Conservation (phyloP, 2,329 filamentous ascomycete species). For the Alternaria triticimaculans region DNA sequence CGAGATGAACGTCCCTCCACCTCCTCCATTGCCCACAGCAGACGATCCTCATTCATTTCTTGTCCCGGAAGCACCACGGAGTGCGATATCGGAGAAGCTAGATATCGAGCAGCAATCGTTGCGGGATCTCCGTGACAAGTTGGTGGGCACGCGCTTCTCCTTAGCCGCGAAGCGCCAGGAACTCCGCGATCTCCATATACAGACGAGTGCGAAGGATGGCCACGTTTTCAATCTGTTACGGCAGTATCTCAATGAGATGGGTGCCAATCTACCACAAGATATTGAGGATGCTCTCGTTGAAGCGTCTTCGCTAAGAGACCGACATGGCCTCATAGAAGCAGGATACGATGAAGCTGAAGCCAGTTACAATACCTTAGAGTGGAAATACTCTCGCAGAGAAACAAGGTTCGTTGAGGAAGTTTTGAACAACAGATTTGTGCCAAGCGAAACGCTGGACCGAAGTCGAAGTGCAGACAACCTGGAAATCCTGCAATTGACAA, state of each 20-base stretch:
- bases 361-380: constrained; percentile 8
- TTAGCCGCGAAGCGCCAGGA: background rate
- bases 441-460: background rate
- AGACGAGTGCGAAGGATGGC: constrained; percentile 2
- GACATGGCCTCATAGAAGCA: background rate
- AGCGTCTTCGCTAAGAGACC: constrained; percentile 4
- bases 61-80: background rate
- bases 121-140: background rate
- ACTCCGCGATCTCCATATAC: background rate
- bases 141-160: background rate
- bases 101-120: background rate
- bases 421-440: background rate
- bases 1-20: background rate
- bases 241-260: background rate
- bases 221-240: background rate
- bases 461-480: background rate
- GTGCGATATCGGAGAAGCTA: background rate
- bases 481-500: background rate
- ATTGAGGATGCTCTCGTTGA: background rate
- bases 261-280: background rate
- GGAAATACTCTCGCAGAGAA: constrained; percentile 13
- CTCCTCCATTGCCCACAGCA: background rate
- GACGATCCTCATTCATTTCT: background rate
- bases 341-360: constrained; percentile 11
- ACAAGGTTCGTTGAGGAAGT: constrained; percentile 2